Evolutionary conservation across 2,329 filamentous ascomycete genomes (phyloP), one percentile per base, ranked within the genome.

Genomic region (Claviceps cyperi): DNA sequence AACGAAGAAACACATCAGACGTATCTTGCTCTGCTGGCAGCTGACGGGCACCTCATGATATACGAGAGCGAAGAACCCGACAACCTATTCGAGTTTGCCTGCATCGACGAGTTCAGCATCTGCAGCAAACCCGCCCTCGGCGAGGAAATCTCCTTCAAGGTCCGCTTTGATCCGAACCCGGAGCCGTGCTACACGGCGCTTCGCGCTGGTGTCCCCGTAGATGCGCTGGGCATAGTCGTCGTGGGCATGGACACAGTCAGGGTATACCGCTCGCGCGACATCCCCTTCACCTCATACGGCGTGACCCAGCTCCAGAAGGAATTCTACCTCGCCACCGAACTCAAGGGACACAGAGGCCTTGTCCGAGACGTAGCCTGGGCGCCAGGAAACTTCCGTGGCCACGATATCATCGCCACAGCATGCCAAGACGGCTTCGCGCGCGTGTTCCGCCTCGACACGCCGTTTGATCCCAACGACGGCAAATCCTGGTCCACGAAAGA

Each of bases 331-430:
- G 89, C 89, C 0, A 81, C 83, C 19, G 84, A 89, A 60, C 71
- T 97, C 15, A 72, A 73, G 32, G 81, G 81, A 1, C 86, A 95
- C 58, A 75, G 78, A 7, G 81, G 83, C 1, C 74, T 97, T 39
- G 85, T 96, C 6, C 77, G 91, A 46, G 90, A 96, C 63, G 78
- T 96, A 1, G 83, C 87, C 2, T 98, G 92, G 92, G 88, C 91
- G 1, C 85, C 89, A 46, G 91, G 89, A 13, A 94, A 89, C 56
- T 88, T 94, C 59, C 74, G 90, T 39, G 91, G 91, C 1, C 91
- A 87, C 63, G 92, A 98, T 64, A 77, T 91, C 51, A 77, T 97
- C 58, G 92, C 91, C 3, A 94, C 90, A 5, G 91, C 89, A 2
- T 92, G 87, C 62, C 94, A 94, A 65, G 92, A 98, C 62, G 91